phyloP scores from a whole-genome alignment of 768 basidiomycete genomes.

The Leccinum obscurum region DNA sequence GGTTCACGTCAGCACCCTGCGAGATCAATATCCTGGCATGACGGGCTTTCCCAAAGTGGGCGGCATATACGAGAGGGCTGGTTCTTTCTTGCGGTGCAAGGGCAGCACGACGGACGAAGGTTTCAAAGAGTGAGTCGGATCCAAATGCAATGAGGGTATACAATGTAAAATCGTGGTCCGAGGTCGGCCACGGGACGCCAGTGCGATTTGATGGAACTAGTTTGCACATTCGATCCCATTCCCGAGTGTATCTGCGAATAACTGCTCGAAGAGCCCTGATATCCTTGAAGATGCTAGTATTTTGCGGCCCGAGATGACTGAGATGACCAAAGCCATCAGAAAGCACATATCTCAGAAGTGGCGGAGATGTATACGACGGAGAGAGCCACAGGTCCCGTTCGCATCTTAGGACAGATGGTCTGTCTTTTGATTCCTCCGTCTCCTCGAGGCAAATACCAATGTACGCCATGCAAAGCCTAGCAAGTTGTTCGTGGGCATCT shows the following conservation, averaged over 20 bases:
- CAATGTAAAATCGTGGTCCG: slow-evolving; percentile 1
- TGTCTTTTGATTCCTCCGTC: neutral
- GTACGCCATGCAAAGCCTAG: slow-evolving; percentile 15
- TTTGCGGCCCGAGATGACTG: neutral
- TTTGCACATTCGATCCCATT: slow-evolving; percentile 6
- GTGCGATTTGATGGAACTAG: neutral
- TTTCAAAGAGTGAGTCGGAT: neutral
- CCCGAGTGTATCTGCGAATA: neutral
- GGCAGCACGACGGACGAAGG: neutral
- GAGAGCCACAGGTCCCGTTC: neutral
- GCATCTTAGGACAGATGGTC: neutral
- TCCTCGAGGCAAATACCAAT: slow-evolving; percentile 8
- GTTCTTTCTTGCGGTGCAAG: neutral
- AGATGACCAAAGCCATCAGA: slow-evolving; percentile 14
- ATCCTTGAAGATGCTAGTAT: slow-evolving; percentile 1
- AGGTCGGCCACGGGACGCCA: slow-evolving; percentile 7
- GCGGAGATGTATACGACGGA: neutral
- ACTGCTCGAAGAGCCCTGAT: neutral
- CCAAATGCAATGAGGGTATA: slow-evolving; percentile 11
- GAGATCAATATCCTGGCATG: slow-evolving; percentile 3
- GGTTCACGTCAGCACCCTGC: neutral
- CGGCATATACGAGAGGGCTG: slow-evolving; percentile 12
- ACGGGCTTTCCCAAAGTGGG: neutral
- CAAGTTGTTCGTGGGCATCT: slow-evolving; percentile 6
- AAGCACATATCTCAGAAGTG: slow-evolving; percentile 13